Percentiles rank a stretch among this genome's conserved stretches.
Conservation (phyloP, 2,329 filamentous ascomycete genomes). For the Fusarium miscanthi region DNA sequence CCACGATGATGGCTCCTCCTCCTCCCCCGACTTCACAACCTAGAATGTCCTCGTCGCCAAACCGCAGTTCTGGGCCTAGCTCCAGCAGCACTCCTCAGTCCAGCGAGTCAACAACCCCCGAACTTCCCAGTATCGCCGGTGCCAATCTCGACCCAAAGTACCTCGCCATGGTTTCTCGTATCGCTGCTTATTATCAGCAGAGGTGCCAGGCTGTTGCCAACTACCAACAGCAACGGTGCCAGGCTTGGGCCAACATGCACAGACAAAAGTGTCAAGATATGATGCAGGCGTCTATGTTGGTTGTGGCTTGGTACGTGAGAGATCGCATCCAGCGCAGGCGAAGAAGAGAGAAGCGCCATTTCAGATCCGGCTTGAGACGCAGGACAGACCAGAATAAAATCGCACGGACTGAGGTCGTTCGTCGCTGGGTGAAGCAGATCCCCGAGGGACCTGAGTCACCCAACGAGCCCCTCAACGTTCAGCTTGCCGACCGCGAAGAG, state of each 20-base stretch:
- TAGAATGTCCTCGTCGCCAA: conserved; percentile 36
- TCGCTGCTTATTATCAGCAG: conserved; percentile 62
- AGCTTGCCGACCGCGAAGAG: conserved; percentile 53
- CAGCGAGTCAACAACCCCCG: conserved; percentile 36
- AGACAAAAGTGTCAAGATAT: conserved; percentile 61
- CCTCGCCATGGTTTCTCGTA: conserved; percentile 59
- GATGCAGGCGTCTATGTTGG: conserved; percentile 61
- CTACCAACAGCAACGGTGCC: conserved; percentile 60
- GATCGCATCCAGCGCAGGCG: conserved; percentile 59
- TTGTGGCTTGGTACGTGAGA: conserved; percentile 62
- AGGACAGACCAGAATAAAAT: conserved; percentile 50
- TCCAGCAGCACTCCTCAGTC: conserved; percentile 33
- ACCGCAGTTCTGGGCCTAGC: conserved; percentile 29
- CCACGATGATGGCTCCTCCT: conserved; percentile 41
- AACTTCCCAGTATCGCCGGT: conserved; percentile 38
- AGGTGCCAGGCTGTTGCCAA: conserved; percentile 59
- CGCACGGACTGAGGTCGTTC: conserved; percentile 54
- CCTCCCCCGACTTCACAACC: conserved; percentile 42
- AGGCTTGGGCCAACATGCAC: conserved; percentile 60
- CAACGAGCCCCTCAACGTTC: conserved; percentile 41
- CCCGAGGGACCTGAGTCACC: conserved; percentile 51
- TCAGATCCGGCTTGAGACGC: conserved; percentile 54
- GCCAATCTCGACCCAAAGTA: conserved; percentile 55
- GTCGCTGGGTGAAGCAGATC: conserved; percentile 57
- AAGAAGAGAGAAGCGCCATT: conserved; percentile 54